phyloP scores from a whole-genome alignment of 305 asterid genomes.

The Fraxinus angustifolia region DNA sequence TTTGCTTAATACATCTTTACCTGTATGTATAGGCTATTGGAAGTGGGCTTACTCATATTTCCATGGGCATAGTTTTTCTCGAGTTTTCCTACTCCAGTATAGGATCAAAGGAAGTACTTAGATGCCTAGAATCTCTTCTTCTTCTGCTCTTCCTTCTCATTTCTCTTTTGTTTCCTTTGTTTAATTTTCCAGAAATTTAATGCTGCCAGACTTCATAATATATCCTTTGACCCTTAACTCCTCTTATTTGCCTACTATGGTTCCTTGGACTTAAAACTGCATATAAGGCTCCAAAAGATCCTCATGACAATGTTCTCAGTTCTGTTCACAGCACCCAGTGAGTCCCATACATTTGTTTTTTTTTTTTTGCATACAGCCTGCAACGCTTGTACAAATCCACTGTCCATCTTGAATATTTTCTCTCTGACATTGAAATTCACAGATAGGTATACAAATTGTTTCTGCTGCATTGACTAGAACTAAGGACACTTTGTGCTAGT shows the following conservation, averaged over 20 bases:
- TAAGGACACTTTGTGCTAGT: neutral
- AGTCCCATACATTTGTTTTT: neutral
- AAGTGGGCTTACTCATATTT: neutral
- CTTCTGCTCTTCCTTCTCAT: neutral
- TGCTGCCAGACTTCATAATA: neutral
- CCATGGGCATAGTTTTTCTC: neutral
- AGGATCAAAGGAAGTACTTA: neutral
- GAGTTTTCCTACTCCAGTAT: neutral
- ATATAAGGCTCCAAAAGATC: neutral
- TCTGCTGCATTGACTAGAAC: neutral
- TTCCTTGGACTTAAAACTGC: neutral
- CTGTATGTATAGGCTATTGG: neutral
- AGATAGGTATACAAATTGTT: neutral
- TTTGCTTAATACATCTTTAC: neutral
- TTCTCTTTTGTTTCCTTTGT: neutral
- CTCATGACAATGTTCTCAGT: neutral
- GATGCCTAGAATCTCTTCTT: neutral
- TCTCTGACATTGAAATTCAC: neutral
- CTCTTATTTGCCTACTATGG: neutral
- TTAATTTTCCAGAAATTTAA: neutral
- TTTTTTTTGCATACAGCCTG: neutral
- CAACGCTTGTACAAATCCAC: neutral
- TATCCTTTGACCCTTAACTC: neutral
- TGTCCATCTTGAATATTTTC: neutral
- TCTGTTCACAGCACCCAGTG: neutral